Conservation (phyloP, 1,284 basidiomycete species). For the Volvariella surrecta region DNA sequence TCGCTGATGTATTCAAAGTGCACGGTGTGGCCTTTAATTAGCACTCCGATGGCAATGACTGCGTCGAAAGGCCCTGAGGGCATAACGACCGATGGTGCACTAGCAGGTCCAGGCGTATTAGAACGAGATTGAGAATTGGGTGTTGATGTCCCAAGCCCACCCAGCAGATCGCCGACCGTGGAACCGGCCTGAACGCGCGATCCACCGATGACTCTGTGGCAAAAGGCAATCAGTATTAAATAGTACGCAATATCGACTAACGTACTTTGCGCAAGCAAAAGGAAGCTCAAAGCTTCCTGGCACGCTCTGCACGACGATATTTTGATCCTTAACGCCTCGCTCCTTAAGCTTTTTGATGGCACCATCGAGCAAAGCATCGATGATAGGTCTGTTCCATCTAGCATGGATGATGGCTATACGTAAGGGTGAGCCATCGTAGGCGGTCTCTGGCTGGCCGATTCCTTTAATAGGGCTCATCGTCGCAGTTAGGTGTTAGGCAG, state of each 20-base stretch:
- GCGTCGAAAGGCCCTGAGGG: constrained; percentile 80
- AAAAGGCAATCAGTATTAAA: constrained; percentile 2
- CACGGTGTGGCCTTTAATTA: constrained; percentile 97
- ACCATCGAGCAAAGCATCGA: constrained; percentile 78
- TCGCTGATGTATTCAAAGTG: constrained; percentile 99
- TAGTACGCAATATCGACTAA: constrained; percentile 9
- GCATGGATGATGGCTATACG: constrained; percentile 90
- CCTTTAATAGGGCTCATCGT: constrained; percentile 72
- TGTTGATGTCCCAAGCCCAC: constrained; percentile 39
- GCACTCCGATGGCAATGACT: constrained; percentile 92
- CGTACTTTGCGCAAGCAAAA: constrained; percentile 72
- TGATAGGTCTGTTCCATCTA: constrained; percentile 85
- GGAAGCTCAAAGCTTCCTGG: constrained; percentile 95
- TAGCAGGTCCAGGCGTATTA: constrained; percentile 37
- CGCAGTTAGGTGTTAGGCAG: constrained; percentile 11
- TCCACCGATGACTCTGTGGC: constrained; percentile 69
- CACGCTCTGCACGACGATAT: constrained; percentile 88
- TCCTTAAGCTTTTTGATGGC: constrained; percentile 72
- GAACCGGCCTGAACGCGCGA: constrained; percentile 73
- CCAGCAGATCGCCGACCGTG: constrained; percentile 72
- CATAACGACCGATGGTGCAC: constrained; percentile 19
- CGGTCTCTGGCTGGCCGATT: constrained; percentile 47
- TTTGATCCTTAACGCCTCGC: constrained; percentile 81
- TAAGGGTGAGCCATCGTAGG: constrained; percentile 71
- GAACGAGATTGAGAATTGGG: constrained; percentile 36